Evolutionary conservation across 2,329 filamentous ascomycete species (phyloP), one percentile per base, ranked within the genome.

Genomic region (Monilinia fructicola): DNA sequence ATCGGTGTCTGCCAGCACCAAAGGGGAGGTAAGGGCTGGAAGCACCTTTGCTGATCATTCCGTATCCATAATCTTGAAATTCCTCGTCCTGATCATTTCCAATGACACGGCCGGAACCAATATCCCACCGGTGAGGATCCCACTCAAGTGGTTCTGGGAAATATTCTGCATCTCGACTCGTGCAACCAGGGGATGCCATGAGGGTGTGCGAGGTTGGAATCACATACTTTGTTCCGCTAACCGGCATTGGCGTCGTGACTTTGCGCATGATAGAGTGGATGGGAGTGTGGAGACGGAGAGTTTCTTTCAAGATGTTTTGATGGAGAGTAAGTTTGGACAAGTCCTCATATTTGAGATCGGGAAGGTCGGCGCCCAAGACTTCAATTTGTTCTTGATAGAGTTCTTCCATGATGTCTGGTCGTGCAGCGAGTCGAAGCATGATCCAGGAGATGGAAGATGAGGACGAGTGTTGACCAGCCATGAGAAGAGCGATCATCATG

Each of bases 251-350:
- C 71, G 87, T 86, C 81, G 94, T 97, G 78, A 97, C 94, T 73
- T 91, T 90, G 74, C 93, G 92, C 84, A 98, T 87, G 75, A 98
- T 96, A 61, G 91, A 95, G 84, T 97, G 93, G 75, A 98, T 97
- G 0, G 93, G 93, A 1, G 93, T 90, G 78, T 97, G 91, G 21
- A 97, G 83, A 70, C 93, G 90, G 50, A 97, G 88, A 3, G 93
- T 96, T 80, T 97, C 93, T 81, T 94, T 95, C 79, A 97, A 85
- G 70, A 96, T 88, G 73, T 92, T 90, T 73, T 89, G 84, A 81
- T 96, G 91, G 26, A 97, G 86, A 59, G 92, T 87, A 44, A 97
- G 85, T 78, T 89, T 90, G 72, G 88, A 83, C 21, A 97, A 84
- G 71, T 90, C 85, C 71, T 96, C 93, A 76, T 90, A 94, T 58